Percentiles rank a stretch among this genome's conserved stretches.
These are phyloP conservation scores for Acanthamoeba royreba DNA, from an alignment of 208 protist species.

Conservation along the genomic window DNA sequence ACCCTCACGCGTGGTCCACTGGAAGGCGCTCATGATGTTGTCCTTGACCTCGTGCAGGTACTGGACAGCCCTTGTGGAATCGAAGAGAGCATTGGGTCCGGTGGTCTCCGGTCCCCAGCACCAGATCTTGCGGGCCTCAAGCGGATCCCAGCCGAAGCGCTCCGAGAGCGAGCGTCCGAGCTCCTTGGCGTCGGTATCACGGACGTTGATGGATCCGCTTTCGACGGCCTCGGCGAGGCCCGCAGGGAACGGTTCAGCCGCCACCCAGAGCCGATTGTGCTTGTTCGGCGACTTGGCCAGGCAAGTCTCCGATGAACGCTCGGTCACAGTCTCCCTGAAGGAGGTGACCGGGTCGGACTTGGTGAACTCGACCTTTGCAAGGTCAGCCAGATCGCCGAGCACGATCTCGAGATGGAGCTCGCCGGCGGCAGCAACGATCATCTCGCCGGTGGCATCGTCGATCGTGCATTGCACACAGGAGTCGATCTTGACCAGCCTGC, in stretches of 20 bases:
- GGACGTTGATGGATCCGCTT: slow-evolving; percentile 81
- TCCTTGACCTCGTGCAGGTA: slow-evolving; percentile 99
- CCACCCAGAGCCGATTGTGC: slow-evolving; percentile 98
- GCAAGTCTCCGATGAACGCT: slow-evolving; percentile 66
- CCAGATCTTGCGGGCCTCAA: slow-evolving; percentile 97
- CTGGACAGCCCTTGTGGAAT: slow-evolving; percentile 96
- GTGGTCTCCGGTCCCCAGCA: slow-evolving; percentile 95
- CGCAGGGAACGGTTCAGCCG: slow-evolving; percentile 90
- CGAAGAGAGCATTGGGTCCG: slow-evolving; percentile 96
- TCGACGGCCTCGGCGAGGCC: slow-evolving; percentile 92
- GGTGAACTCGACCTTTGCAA: slow-evolving; percentile 89
- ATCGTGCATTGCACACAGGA: slow-evolving; percentile 92
- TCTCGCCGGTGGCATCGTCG: slow-evolving; percentile 95
- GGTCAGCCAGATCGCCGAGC: slow-evolving; percentile 99
- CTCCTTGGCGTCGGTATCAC: slow-evolving; percentile 89
- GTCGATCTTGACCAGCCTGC: slow-evolving; percentile 96
- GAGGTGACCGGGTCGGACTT: slow-evolving; percentile 97
- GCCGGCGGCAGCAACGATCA: slow-evolving; percentile 98
- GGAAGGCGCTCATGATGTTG: slow-evolving; percentile 92
- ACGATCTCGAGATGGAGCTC: slow-evolving; percentile 99
- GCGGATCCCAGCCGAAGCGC: slow-evolving; percentile 89
- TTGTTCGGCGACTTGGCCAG: slow-evolving; percentile 98
- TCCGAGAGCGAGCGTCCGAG: slow-evolving; percentile 88
- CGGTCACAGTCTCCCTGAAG: slow-evolving; percentile 97
- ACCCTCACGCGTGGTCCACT: slow-evolving; percentile 94